Percentiles rank a stretch among this genome's conserved stretches.
These are phyloP conservation scores for Conticribra weissflogii DNA, from an alignment of 108 stramenopile species.

Conservation along the genomic window DNA sequence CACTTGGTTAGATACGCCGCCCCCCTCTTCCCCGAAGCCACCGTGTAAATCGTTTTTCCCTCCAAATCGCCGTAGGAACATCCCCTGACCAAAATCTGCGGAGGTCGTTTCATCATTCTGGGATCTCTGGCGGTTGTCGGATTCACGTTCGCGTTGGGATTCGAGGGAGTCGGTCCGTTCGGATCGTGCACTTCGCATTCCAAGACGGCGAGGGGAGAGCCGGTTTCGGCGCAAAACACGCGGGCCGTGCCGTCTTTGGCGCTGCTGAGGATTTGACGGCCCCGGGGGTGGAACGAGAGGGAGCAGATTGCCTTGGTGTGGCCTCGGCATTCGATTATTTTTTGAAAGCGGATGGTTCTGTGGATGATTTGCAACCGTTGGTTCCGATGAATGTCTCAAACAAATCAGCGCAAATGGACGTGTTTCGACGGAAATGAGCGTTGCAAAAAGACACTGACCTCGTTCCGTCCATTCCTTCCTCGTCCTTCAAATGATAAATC, in stretches of 20 bases:
- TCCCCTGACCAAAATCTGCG: constrained; percentile 76
- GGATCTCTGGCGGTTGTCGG: constrained; percentile 46
- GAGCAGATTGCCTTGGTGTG: constrained; percentile 78
- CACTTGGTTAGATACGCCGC: constrained; percentile 72
- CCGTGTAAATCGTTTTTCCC: constrained; percentile 69
- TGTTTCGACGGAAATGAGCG: too few species aligned
- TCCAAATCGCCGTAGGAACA: constrained; percentile 86
- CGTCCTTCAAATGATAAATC: constrained; percentile 45
- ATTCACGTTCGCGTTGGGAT: background rate
- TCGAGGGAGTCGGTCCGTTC: constrained; percentile 50
- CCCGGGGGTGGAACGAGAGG: constrained; percentile 62
- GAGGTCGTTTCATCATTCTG: constrained; percentile 54
- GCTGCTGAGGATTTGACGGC: constrained; percentile 48
- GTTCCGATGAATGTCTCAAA: background rate
- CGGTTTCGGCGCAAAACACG: constrained; percentile 54
- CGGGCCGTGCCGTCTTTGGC: constrained; percentile 88
- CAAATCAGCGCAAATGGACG: background rate
- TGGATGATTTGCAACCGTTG: background rate
- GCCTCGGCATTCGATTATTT: constrained; percentile 49
- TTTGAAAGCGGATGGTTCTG: background rate
- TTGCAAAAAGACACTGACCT: background rate
- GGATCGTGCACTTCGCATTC: constrained; percentile 59
- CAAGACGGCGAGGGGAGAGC: constrained; percentile 20
- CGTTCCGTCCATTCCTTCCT: background rate
- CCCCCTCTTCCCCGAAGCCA: constrained; percentile 74